A percentile compares a stretch with the other conserved stretches of the same genome.
These are phyloP conservation scores for Penicillium nordicum DNA, from an alignment of 2,329 filamentous ascomycete species.

Conservation along the genomic window DNA sequence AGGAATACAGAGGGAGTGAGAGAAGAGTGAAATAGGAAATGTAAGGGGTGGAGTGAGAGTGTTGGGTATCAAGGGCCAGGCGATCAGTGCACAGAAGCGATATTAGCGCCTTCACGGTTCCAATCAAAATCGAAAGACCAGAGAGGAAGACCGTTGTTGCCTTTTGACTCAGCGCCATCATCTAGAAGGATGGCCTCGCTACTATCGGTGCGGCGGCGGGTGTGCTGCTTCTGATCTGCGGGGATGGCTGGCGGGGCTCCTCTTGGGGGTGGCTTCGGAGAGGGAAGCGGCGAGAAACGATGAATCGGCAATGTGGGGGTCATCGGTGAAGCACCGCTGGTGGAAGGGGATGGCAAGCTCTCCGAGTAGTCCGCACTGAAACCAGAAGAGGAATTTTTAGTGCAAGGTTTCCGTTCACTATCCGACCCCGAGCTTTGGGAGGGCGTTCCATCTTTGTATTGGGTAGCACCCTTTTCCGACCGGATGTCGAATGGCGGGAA, in stretches of 20 bases:
- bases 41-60: conserved; percentile 4
- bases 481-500: conserved; percentile 26
- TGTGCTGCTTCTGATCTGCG: conserved; percentile 34
- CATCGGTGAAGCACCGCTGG: conserved; percentile 38
- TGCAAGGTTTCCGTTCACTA: conserved; percentile 35
- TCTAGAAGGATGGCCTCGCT: conserved; percentile 47
- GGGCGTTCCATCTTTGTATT: conserved; percentile 27
- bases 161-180: conserved; percentile 48
- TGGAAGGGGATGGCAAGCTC: conserved; percentile 37
- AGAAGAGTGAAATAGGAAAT: conserved; percentile 1
- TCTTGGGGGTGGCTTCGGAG: conserved; percentile 32
- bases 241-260: conserved; percentile 34
- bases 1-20: background rate
- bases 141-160: conserved; percentile 52
- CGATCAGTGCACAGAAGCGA: conserved; percentile 37
- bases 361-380: conserved; percentile 39
- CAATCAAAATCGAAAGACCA: conserved; percentile 38
- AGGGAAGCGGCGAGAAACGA: conserved; percentile 37
- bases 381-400: conserved; percentile 30
- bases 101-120: conserved; percentile 41
- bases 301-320: conserved; percentile 41
- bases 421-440: conserved; percentile 33
- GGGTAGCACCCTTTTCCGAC: conserved; percentile 27
- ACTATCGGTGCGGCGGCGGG: conserved; percentile 42
- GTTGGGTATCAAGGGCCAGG: conserved; percentile 3